Evolutionary conservation across 257 asterid genomes (phyloP), one percentile per base, ranked within the genome.

Genomic region (Penstemon newberryi): DNA sequence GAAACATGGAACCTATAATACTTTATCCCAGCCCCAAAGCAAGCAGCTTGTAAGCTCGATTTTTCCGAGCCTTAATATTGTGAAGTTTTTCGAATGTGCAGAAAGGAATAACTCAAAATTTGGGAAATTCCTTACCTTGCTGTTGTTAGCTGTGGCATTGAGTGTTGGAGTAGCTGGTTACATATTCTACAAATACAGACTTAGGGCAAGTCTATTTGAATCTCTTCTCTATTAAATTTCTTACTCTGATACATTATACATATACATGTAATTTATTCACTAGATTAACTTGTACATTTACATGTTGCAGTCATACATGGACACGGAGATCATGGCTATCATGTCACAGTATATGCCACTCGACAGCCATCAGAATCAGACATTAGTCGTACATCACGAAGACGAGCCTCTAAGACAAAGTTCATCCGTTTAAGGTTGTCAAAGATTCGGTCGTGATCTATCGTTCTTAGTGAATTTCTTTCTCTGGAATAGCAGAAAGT

Each of bases 331-430:
- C 56, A 92, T 90, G 97, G 98, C 98, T 8, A 90, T 92, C 65
- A 92, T 92, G 98, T 83, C 98, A 0, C 98, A 92, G 75, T 92
- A 92, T 77, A 90, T 92, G 98, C 98, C 98, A 43, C 93, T 92
- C 2, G 97, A 92, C 75, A 85, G 80, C 67, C 86, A 88, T 45
- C 90, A 89, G 67, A 80, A 80, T 73, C 91, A 77, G 33, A 25
- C 33, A 25, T 25, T 25, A 40, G 83, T 85, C 38, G 87, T 76
- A 33, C 95, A 87, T 71, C 92, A 87, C 61, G 95, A 85, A 72
- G 8, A 74, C 4, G 85, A 90, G 47, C 91, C 95, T 56, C 78
- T 80, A 25, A 73, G 77, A 38, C 89, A 66, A 6, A 40, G 71
- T 58, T 77, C 90, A 3, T 66, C 89, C 3, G 95, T 86, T 40